Conservation (phyloP, 2,329 filamentous ascomycete genomes). For the Stachybotrys chlorohalonatus region DNA sequence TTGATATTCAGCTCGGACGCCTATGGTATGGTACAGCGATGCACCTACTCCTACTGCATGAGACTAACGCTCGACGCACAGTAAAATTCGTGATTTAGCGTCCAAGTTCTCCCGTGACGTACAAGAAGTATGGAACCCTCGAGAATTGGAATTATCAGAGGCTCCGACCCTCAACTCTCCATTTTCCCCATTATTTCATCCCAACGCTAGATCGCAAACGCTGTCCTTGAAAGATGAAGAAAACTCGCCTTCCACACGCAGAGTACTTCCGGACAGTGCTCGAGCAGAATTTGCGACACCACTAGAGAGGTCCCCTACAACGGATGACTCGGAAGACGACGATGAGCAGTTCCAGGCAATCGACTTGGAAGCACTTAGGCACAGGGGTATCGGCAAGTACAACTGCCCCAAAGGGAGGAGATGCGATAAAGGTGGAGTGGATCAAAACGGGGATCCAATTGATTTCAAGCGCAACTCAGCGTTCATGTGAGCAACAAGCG, state of each 20-base stretch:
- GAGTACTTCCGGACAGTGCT: conserved; percentile 13
- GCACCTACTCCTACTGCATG: neutral
- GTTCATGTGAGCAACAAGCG: conserved; percentile 21
- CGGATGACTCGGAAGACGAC: conserved; percentile 21
- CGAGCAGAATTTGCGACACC: conserved; percentile 6
- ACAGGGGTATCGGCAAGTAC: conserved; percentile 29
- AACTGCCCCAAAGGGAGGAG: conserved; percentile 23
- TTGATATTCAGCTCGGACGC: conserved; percentile 22
- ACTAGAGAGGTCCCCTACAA: conserved; percentile 9
- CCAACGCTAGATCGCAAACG: neutral
- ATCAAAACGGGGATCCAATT: conserved; percentile 26
- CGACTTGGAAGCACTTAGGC: conserved; percentile 28
- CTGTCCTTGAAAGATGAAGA: neutral
- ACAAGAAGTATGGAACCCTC: conserved; percentile 17
- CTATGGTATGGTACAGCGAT: conserved; percentile 19
- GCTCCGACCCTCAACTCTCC: too few relatives aligned
- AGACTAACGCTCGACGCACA: conserved; percentile 5
- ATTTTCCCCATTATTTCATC: too few relatives aligned
- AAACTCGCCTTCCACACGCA: conserved; percentile 4
- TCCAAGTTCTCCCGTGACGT: conserved; percentile 24
- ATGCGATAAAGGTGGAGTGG: conserved; percentile 31
- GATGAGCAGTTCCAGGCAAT: conserved; percentile 25
- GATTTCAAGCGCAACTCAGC: conserved; percentile 32
- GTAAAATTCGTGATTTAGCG: conserved; percentile 24
- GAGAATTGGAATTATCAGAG: too few relatives aligned